Base-by-base conservation (phyloP, 2,329 filamentous ascomycete genomes). In the Helicocarpus griseus region DNA sequence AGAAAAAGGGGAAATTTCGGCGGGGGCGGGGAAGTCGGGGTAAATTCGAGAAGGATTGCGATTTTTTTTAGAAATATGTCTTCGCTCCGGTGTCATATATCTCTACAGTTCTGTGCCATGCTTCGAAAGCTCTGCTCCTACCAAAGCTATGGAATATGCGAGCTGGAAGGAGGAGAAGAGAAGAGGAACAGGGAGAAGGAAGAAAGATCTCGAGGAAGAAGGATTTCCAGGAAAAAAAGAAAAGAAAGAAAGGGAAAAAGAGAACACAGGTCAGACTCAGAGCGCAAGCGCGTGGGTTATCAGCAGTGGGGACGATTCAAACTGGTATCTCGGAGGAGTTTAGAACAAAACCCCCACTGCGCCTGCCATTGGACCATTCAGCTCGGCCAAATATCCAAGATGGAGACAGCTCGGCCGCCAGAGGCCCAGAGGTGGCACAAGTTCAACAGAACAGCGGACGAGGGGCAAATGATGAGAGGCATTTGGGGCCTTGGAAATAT, bases 321-420 rank as follows among this genome's bases (percentile, higher is more conserved):
- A 8, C 14, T 36, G 14, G 35, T 14, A n/a, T 26, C 39, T 41
- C 38, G 13, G 3, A 6, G 5, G n/a, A 14, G 31, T 6, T 14
- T n/a, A 39, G 26, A 17, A 14, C 26, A 21, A 17, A 29, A 26
- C 8, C 40, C 13, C 19, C 14, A 36, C 35, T 17, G 14, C 33
- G 6, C 33, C 13, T 13, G 21, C 13, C 24, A 45, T 45, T 45
- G 43, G 43, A 14, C 26, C n/a, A 31, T 45, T 5, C 1, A 6
- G 43, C 26, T 45, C 43, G 43, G 43, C 43, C 43, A 45, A 45
- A 45, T 31, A 19, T 31, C 26, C 43, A 45, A 19, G 41, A 29
- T 44, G 21, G n/a, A 44, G n/a, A 44, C n/a, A 31, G 26, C 7
- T n/a, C 5, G 22, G 21, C 21, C n/a, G n/a, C n/a, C n/a, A n/a